phyloP scores from a whole-genome alignment of 495 filamentous ascomycete genomes.

The Neurospora sp. region DNA sequence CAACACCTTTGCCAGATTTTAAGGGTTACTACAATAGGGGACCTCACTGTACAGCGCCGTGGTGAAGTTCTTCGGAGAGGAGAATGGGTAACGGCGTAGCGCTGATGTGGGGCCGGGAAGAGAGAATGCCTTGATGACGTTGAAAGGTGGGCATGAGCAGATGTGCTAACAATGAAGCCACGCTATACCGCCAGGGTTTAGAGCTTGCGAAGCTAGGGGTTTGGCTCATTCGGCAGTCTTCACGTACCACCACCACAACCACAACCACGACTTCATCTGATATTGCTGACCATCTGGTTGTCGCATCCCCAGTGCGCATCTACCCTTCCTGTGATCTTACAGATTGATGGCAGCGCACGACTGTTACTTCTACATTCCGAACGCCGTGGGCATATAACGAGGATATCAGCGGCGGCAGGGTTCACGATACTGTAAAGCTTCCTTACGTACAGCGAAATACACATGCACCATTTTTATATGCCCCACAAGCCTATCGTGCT shows the following conservation, averaged over 20 bases:
- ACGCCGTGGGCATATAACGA: background rate
- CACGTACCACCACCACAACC: background rate
- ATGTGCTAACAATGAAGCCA: background rate
- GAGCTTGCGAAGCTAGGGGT: background rate
- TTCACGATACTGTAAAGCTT: background rate
- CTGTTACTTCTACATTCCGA: background rate
- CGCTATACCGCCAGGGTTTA: background rate
- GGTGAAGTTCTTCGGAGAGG: background rate
- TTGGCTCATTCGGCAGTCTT: background rate
- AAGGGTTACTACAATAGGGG: no score
- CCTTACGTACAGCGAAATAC: background rate
- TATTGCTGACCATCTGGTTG: background rate
- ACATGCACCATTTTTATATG: background rate
- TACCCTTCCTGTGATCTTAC: background rate
- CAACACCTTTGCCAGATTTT: no score
- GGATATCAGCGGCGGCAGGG: background rate
- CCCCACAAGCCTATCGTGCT: background rate
- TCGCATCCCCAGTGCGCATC: background rate
- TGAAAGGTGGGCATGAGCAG: background rate
- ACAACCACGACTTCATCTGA: background rate
- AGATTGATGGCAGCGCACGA: background rate
- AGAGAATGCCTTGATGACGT: background rate
- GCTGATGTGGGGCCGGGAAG: background rate
- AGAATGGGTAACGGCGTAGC: background rate
- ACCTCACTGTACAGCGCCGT: no score